Conservation (phyloP, 768 basidiomycete species). For the Tricholoma bakamatsutake region DNA sequence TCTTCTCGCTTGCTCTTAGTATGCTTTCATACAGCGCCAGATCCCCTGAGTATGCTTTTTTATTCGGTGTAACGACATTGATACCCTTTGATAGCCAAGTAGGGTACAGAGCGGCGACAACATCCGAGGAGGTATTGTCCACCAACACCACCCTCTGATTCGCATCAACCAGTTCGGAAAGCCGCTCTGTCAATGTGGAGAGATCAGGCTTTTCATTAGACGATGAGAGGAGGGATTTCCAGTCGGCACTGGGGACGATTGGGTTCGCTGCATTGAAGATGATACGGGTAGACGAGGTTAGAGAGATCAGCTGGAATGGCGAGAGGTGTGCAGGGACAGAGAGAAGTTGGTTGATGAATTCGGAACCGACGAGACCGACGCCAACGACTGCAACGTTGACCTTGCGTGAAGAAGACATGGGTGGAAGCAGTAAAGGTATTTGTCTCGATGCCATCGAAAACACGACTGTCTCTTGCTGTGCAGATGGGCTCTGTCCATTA, state of each 20-base stretch:
- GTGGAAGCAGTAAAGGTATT: constrained; percentile 5
- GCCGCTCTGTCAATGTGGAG: constrained; percentile 36
- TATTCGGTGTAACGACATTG: constrained; percentile 93
- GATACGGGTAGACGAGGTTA: constrained; percentile 61
- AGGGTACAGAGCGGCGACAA: constrained; percentile 79
- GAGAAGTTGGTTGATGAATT: constrained; percentile 78
- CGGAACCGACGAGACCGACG: constrained; percentile 87
- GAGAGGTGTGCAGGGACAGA: constrained; percentile 49
- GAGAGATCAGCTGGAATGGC: constrained; percentile 60
- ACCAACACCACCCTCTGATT: constrained; percentile 63
- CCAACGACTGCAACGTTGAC: constrained; percentile 78
- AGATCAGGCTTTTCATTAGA: constrained; percentile 45
- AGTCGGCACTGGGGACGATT: constrained; percentile 26
- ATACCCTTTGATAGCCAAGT: constrained; percentile 72
- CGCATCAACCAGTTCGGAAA: constrained; percentile 39
- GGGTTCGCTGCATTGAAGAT: constrained; percentile 45
- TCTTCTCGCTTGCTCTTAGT: constrained; percentile 46
- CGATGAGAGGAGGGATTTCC: constrained; percentile 33
- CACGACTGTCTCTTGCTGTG: background rate
- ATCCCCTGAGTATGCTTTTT: constrained; percentile 87
- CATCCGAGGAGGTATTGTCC: constrained; percentile 88
- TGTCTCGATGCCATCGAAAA: constrained; percentile 1
- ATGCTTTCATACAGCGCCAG: constrained; percentile 66
- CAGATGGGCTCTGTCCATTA: too few species aligned
- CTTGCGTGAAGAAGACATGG: constrained; percentile 15